Evolutionary conservation across 208 protist species (phyloP).

Genomic region (Leishmania major): DNA sequence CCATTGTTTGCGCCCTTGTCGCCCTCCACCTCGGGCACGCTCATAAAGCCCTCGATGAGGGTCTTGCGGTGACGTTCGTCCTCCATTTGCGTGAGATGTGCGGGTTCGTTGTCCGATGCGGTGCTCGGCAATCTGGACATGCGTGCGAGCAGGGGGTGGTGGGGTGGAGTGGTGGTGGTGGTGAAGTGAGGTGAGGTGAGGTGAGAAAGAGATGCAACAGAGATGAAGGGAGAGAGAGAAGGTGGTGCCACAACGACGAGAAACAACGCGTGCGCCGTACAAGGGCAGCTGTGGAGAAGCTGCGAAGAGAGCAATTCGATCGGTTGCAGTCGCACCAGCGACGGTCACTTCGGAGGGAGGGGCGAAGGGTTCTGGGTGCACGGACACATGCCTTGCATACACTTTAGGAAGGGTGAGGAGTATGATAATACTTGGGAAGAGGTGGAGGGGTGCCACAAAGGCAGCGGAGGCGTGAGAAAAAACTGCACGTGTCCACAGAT

Average conservation of each 20-base stretch:
- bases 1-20: not conserved
- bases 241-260: not conserved
- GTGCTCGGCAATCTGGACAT: not conserved
- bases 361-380: no score
- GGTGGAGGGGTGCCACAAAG: no score
- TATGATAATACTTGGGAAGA: no score
- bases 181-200: not conserved
- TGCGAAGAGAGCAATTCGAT: not conserved
- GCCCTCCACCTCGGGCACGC: slow-evolving; percentile 36
- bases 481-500: no score
- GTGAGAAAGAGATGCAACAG: no score
- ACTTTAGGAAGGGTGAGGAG: no score
- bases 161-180: not conserved
- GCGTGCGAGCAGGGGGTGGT: not conserved
- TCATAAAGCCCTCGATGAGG: slow-evolving; percentile 45
- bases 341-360: no score
- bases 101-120: not conserved
- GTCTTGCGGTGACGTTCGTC: slow-evolving; percentile 33
- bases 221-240: not conserved
- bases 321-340: no score
- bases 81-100: slow-evolving; percentile 1
- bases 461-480: not conserved
- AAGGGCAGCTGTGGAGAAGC: not conserved
- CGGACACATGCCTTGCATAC: no score
- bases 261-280: no score